Conservation (phyloP, 176 grass and related monocot genomes). For the Dendrocalamus sinicus region DNA sequence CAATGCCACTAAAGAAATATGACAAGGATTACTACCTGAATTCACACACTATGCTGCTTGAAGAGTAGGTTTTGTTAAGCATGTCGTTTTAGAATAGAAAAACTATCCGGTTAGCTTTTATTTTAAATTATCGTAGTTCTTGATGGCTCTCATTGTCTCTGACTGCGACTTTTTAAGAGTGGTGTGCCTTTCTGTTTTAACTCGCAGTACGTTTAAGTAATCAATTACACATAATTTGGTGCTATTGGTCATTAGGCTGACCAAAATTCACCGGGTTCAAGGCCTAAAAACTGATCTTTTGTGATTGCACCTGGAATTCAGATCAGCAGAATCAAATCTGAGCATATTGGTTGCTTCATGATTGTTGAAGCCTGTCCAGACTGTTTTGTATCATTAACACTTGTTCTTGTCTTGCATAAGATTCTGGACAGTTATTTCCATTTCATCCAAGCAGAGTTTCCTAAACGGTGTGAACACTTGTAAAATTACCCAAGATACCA, state of each 20-base stretch:
- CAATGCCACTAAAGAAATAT: neutral
- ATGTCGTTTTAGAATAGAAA: neutral
- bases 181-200: neutral
- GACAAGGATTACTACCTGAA: neutral
- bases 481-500: conserved; percentile 14
- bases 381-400: neutral
- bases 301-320: neutral
- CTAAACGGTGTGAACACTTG: conserved; percentile 5
- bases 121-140: neutral
- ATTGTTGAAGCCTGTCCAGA: neutral
- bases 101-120: neutral
- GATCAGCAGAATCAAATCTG: neutral
- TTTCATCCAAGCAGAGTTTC: neutral
- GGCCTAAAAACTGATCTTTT: neutral
- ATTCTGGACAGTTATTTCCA: neutral
- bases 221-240: neutral
- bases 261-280: neutral
- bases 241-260: neutral
- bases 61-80: neutral
- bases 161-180: neutral
- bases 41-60: neutral
- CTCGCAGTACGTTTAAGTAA: neutral
- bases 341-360: conserved; percentile 11
- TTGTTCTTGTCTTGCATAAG: conserved; percentile 8
- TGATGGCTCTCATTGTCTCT: neutral